Base-by-base conservation (phyloP, 2,329 filamentous ascomycete species). In the Alternaria atra region DNA sequence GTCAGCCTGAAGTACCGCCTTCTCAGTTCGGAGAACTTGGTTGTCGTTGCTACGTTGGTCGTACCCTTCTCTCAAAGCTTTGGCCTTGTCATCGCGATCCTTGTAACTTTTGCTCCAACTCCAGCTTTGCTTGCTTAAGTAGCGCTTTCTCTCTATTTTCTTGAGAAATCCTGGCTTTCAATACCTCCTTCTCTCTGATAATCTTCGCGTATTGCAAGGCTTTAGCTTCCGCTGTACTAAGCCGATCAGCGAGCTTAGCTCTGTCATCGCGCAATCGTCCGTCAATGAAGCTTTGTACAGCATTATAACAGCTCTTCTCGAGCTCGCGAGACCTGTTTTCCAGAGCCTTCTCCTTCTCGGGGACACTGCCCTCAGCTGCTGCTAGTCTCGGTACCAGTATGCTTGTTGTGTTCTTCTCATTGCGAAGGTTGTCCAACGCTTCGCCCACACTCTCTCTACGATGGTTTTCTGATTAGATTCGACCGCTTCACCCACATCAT, bases 41-140 rank as follows among this genome's bases (percentile, higher is more conserved):
- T 30, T 55, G 7, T 48, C 43, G 6, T 47, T 42, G n/a, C 32
- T 39, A n/a, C 48, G 34, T 32, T 55, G 43, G n/a, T 55, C 34
- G 27, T 55, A 55, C 1, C 53, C 53, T 23, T 55, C 25, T 5
- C 17, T 42, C 4, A 55, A n/a, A 5, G 29, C 34, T 6, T 25
- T 47, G 6, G 40, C 53, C 5, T 48, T 27, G 6, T 37, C 32
- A 20, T 48, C 44, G 2, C 43, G 25, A 12, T 55, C 27, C 34
- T 25, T 48, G 34, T 48, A 48, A 48, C 32, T 37, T 39, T 10
- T 39, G n/a, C 15, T 55, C 53, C 27, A 34, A 4, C 3, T 39
- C 43, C 1, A 32, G 9, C 25, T 40, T 55, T 5, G 34, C 23
- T 23, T 15, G 27, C 20, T 39, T 46, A 5, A 48, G 35, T 5